Conservation (phyloP, 1,139 yeast species). For the Tardiomyces blankii region DNA sequence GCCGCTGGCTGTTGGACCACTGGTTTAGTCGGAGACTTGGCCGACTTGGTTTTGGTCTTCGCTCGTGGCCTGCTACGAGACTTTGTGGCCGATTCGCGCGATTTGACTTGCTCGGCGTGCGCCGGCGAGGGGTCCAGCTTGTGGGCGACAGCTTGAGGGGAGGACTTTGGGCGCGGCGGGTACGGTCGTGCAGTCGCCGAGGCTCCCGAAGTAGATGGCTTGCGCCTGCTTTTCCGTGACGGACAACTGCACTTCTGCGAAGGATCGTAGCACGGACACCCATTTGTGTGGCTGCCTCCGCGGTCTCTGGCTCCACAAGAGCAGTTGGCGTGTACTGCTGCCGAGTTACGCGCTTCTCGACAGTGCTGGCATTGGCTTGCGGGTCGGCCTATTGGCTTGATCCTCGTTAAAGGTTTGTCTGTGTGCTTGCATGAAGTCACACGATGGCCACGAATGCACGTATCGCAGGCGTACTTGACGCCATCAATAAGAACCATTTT, state of each 20-base stretch:
- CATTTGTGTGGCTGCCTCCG: background rate
- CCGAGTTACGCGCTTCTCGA: slow-evolving; percentile 62
- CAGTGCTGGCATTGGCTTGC: slow-evolving; percentile 87
- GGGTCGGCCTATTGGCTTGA: slow-evolving; percentile 94
- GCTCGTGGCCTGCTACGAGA: background rate
- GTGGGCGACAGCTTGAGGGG: background rate
- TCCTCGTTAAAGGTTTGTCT: slow-evolving; percentile 82
- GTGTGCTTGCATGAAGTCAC: slow-evolving; percentile 91
- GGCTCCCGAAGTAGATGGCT: background rate
- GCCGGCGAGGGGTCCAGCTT: background rate
- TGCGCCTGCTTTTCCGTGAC: background rate
- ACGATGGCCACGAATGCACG: slow-evolving; percentile 93
- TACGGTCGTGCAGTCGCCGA: too few relatives aligned
- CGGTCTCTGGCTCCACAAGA: slow-evolving; percentile 36
- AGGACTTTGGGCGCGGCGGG: background rate
- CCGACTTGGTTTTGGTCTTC: background rate
- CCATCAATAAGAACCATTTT: slow-evolving; percentile 82
- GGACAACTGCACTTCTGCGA: background rate
- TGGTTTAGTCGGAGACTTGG: background rate
- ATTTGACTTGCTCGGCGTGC: too few relatives aligned
- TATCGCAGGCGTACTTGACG: slow-evolving; percentile 88
- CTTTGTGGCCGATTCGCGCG: too few relatives aligned
- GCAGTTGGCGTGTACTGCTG: slow-evolving; percentile 62
- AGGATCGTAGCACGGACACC: background rate
- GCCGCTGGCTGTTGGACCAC: too few relatives aligned